Base-by-base conservation (phyloP, 2,329 filamentous ascomycete species). In the Grosmannia serpens region DNA sequence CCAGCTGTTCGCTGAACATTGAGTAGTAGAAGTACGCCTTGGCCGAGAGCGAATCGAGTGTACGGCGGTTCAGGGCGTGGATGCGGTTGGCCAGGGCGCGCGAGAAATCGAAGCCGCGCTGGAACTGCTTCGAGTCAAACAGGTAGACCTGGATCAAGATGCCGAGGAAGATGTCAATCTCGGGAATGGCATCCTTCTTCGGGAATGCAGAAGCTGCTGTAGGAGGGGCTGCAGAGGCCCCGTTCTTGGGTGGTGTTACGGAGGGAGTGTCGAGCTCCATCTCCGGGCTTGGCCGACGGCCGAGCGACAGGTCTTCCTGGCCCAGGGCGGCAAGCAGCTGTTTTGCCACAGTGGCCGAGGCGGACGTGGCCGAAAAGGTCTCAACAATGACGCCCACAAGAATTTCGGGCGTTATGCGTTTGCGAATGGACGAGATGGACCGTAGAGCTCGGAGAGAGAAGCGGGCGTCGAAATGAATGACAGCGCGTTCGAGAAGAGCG, bases 1-100 rank as follows among this genome's bases (percentile, higher is more conserved):
- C 83, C 62, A 95, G 82, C 73, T 95, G 86, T 79, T 99, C 94
- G 75, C 87, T 90, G 78, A 97, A 97, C 66, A 97, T 80, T 27
- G 90, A 90, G 75, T 90, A 96, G 79, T 99, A 99, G 75, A 96
- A 97, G 80, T 96, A 99, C 63, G 92, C 91, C 74, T 95, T 95
- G 64, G 92, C 91, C 60, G 91, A 89, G 60, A 99, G 83, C 55
- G 91, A 91, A 73, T 99, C 94, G 62, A 99, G 78, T 27, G 94
- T 97, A 66, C 94, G 86, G 62, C 94, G 88, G 78, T 99, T 99
- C 70, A 95, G 80, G 57, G 85, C 81, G 68, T 95, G 90, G 70
- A 97, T 86, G 69, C 87, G 87, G 69, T 92, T 88, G 56, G 91
- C 85, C 57, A 99, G 80, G 66, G 85, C 84, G 64, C 84, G 83